Conservation (phyloP, 352 stramenopile genomes). For the Thalassiosira tumida region DNA sequence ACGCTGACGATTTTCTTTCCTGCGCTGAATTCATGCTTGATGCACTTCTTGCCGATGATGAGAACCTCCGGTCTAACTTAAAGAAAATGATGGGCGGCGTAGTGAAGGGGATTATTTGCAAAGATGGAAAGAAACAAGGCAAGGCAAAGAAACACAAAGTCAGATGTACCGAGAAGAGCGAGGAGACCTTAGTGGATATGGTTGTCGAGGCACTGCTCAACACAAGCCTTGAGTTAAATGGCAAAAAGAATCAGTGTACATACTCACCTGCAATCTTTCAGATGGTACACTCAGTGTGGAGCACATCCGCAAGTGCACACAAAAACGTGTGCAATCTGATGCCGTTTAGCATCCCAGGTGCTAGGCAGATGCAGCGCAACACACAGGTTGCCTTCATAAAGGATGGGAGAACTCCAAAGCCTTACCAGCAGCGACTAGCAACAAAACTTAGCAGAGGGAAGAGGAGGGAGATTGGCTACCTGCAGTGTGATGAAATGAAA, state of each 20-base stretch:
- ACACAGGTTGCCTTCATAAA: too few species aligned
- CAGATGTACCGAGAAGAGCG: neutral
- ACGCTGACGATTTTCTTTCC: neutral
- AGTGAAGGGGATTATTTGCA: neutral
- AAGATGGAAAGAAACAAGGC: too few species aligned
- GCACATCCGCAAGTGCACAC: neutral
- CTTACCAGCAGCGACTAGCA: too few species aligned
- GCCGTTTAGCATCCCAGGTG: too few species aligned
- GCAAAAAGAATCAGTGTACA: constrained; percentile 1
- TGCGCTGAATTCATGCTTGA: neutral
- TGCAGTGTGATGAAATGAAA: constrained; percentile 62
- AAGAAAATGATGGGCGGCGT: neutral
- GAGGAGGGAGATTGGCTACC: too few species aligned
- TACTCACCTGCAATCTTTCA: constrained; percentile 13
- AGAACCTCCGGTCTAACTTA: neutral
- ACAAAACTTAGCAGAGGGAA: too few species aligned
- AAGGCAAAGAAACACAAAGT: neutral
- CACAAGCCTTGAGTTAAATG: neutral
- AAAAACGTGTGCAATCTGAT: constrained; percentile 10
- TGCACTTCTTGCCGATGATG: neutral
- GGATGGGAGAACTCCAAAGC: too few species aligned
- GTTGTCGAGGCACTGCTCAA: constrained; percentile 27
- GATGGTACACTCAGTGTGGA: neutral
- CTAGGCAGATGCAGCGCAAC: too few species aligned
- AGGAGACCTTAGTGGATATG: neutral